phyloP scores from a whole-genome alignment of 441 rosid genomes.

The Croton setiger region DNA sequence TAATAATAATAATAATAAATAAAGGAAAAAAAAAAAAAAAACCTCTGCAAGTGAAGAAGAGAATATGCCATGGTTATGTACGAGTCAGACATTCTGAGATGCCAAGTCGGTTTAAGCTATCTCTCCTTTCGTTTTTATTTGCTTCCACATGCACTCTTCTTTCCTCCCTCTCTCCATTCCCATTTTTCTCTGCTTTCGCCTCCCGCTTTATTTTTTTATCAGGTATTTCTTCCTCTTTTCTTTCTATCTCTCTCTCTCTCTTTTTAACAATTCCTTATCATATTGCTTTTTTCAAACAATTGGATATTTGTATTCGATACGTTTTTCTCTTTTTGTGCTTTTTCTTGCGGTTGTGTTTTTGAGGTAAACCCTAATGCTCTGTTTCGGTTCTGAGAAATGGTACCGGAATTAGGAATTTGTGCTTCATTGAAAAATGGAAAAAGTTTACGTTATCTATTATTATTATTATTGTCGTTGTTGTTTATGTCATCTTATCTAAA shows the following conservation, averaged over 20 bases:
- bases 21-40: background rate
- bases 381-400: background rate
- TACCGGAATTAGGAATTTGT: background rate
- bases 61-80: constrained; percentile 39
- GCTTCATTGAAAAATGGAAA: background rate
- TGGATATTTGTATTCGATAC: background rate
- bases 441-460: background rate
- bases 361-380: constrained; percentile 14
- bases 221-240: constrained; percentile 16
- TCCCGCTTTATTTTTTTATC: constrained; percentile 8
- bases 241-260: background rate
- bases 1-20: too few relatives aligned
- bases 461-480: background rate
- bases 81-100: constrained; percentile 33
- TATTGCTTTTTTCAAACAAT: background rate
- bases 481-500: background rate
- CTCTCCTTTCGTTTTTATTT: background rate
- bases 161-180: constrained; percentile 2
- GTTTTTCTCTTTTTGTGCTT: background rate
- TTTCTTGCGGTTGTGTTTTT: background rate
- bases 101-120: constrained; percentile 22
- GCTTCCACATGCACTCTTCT: constrained; percentile 22
- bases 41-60: constrained; percentile 16
- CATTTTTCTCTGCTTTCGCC: background rate
- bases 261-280: background rate